Conservation (phyloP, 1,139 yeast genomes). For the Eremothecium cymbalariae region DNA sequence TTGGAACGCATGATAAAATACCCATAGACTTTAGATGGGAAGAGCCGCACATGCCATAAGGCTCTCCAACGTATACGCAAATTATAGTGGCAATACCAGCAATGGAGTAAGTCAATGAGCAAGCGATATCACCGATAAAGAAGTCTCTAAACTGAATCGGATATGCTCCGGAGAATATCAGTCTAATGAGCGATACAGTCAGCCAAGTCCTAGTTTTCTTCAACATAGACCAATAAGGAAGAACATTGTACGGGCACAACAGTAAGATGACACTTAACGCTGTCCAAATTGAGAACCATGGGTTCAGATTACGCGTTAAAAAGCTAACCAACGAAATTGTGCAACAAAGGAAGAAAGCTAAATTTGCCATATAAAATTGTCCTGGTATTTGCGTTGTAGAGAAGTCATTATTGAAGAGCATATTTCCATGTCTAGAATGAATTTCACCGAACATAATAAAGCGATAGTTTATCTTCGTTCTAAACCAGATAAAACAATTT, state of each 20-base stretch:
- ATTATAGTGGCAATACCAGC: conserved; percentile 80
- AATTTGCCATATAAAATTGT: conserved; percentile 48
- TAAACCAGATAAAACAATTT: conserved; percentile 66
- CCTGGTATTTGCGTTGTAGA: conserved; percentile 31
- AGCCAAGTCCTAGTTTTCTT: conserved; percentile 51
- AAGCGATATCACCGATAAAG: conserved; percentile 82
- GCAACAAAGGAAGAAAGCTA: conserved; percentile 48
- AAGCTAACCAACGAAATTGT: conserved; percentile 71
- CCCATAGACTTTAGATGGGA: conserved; percentile 71
- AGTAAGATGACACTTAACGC: conserved; percentile 41
- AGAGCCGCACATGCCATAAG: conserved; percentile 60
- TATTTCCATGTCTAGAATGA: conserved; percentile 51
- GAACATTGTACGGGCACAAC: conserved; percentile 41
- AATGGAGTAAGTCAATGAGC: conserved; percentile 80
- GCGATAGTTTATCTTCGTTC: conserved; percentile 73
- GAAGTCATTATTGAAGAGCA: conserved; percentile 31
- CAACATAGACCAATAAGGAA: conserved; percentile 30
- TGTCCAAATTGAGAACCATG: conserved; percentile 66
- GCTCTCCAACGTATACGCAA: conserved; percentile 57
- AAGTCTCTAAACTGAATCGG: conserved; percentile 95
- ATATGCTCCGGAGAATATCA: conserved; percentile 72
- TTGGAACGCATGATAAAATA: conserved; percentile 74
- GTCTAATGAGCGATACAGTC: conserved; percentile 60
- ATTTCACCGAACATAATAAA: conserved; percentile 76
- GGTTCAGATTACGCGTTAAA: conserved; percentile 66